Conservation (phyloP, 2,329 filamentous ascomycete species). For the Ambrosiella cleistominuta region DNA sequence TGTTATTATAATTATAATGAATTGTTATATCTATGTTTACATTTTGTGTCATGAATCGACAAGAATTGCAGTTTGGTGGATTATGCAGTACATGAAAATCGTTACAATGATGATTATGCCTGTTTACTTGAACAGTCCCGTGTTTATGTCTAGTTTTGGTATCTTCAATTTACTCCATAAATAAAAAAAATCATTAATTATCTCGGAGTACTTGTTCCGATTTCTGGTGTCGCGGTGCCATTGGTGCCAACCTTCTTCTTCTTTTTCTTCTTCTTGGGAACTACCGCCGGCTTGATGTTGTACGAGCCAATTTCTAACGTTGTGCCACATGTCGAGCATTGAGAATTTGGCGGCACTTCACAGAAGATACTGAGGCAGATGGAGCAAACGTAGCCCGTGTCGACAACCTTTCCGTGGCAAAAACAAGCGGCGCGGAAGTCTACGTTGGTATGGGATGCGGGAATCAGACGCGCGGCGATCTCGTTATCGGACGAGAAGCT, state of each 20-base stretch:
- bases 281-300: slow-evolving; percentile 58
- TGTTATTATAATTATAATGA: neutral
- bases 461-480: slow-evolving; percentile 44
- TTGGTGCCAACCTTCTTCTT: slow-evolving; percentile 36
- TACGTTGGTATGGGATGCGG: slow-evolving; percentile 68
- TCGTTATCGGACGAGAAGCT: slow-evolving; percentile 56
- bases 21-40: neutral
- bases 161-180: neutral
- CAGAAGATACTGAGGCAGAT: slow-evolving; percentile 94
- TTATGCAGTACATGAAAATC: slow-evolving; percentile 1
- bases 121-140: neutral
- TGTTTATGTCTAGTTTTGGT: neutral
- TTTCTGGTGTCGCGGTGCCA: slow-evolving; percentile 7
- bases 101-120: neutral
- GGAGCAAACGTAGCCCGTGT: slow-evolving; percentile 87
- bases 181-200: neutral
- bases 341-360: slow-evolving; percentile 39
- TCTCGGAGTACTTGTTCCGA: slow-evolving; percentile 18
- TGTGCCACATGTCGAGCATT: slow-evolving; percentile 72
- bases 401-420: slow-evolving; percentile 79
- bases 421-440: slow-evolving; percentile 98
- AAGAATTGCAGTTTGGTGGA: neutral
- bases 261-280: slow-evolving; percentile 57
- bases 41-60: neutral
- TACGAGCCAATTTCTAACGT: slow-evolving; percentile 60